Base-by-base conservation (phyloP, 495 filamentous ascomycete genomes). In the Talaromyces nanjingensis region DNA sequence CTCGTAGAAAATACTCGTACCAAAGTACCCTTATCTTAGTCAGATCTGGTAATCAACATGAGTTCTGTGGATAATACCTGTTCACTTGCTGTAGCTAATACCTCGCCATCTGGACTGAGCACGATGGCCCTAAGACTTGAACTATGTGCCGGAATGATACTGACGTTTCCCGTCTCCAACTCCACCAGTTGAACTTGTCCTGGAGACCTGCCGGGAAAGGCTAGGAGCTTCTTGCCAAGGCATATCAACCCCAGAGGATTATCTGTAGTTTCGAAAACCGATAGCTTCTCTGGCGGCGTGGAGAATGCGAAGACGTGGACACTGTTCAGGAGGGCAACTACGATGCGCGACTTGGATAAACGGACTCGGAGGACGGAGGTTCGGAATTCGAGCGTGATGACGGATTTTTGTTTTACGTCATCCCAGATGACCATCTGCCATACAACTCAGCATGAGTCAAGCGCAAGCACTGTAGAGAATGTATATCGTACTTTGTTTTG, bases 111-210 rank as follows among this genome's bases (percentile, higher is more conserved):
- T 0, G 78, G 81, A 65, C 90, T 96, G 39, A 98, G 74, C 37
- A 86, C 82, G 71, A 98, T 80, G n/a, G 92, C 91, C 58, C 89
- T 81, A 31, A 98, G 74, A 2, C 88, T 83, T 3, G 89, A 86
- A 27, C 87, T 85, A 73, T 98, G 94, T 2, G 96, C 94, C 1
- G 93, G 93, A 57, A 97, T 90, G 73, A 98, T 97, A 74, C 88
- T 96, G 63, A 97, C 90, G 67, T 91, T 94, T 39, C 89, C 89
- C 4, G 85, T 91, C 27, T 82, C 81, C 42, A 96, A 72, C 71
- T 96, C 89, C 55, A 97, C 89, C 22, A 98, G 72, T 70, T 97
- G 93, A n/a, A 98, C 88, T 67, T 98, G 94, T 24, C 96, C 94
- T 1, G 85, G 76, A 6, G 89, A 91, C 49, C 91, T 81, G 24